These are phyloP conservation scores for Eucalyptus sp. DNA, from an alignment of 345 rosid species.

Conservation along the genomic window DNA sequence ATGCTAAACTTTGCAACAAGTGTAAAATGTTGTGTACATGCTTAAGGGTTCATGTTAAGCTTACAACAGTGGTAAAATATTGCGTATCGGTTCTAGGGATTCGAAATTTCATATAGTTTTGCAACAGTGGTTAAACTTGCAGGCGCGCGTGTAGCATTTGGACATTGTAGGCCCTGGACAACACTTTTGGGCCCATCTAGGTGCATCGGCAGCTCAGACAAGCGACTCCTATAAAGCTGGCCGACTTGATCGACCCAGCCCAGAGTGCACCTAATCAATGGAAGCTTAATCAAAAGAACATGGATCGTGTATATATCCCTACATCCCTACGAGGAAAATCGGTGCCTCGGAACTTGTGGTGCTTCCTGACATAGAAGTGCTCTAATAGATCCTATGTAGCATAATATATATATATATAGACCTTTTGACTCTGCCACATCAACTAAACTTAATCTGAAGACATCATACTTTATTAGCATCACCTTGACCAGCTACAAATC, in stretches of 20 bases:
- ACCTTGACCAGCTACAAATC: not conserved
- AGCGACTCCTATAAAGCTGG: not conserved
- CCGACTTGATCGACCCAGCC: not conserved
- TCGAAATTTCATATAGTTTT: not conserved
- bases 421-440: not conserved
- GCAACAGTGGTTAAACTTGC: not conserved
- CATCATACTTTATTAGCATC: not conserved
- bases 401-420: not conserved
- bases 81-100: not conserved
- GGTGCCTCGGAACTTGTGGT: not conserved
- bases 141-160: not conserved
- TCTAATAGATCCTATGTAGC: not conserved
- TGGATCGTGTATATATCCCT: not conserved
- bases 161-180: not conserved
- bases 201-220: not conserved
- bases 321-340: not conserved
- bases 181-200: not conserved
- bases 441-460: not conserved
- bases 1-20: not conserved
- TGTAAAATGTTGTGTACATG: not conserved
- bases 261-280: not conserved
- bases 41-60: not conserved
- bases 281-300: not conserved
- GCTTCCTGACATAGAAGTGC: not conserved
- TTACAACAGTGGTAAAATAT: not conserved